phyloP scores from a whole-genome alignment of 257 asterid species.

The Verbena officinalis region DNA sequence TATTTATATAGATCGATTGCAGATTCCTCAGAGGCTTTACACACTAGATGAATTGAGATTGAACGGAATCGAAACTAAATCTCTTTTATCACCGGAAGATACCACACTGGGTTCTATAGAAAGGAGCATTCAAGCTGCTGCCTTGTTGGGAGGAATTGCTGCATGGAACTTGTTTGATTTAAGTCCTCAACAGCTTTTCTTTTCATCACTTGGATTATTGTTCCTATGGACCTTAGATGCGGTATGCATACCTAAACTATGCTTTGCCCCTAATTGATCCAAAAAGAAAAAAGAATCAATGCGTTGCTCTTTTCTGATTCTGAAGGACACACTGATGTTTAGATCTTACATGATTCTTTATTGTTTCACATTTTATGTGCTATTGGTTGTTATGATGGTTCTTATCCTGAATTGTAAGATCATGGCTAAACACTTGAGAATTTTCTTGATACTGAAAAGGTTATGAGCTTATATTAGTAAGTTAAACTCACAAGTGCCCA shows the following conservation, averaged over 20 bases:
- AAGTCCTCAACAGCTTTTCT: slow-evolving; percentile 63
- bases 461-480: too few species aligned
- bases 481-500: too few species aligned
- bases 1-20: slow-evolving; percentile 41
- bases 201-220: slow-evolving; percentile 62
- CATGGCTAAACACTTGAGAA: too few species aligned
- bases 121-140: slow-evolving; percentile 72
- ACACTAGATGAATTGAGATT: slow-evolving; percentile 81
- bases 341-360: not conserved
- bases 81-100: slow-evolving; percentile 86
- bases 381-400: not conserved
- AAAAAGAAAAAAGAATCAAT: too few species aligned
- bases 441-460: too few species aligned
- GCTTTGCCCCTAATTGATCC: too few species aligned
- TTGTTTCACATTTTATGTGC: not conserved
- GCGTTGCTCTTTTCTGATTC: not conserved
- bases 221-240: slow-evolving; percentile 85
- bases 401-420: not conserved
- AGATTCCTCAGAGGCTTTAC: slow-evolving; percentile 98
- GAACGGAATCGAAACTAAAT: slow-evolving; percentile 78
- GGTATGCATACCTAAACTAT: slow-evolving; percentile 49
- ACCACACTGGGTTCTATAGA: slow-evolving; percentile 72
- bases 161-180: slow-evolving; percentile 63
- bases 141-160: slow-evolving; percentile 67
- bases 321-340: not conserved